These are phyloP conservation scores for Rhodotorula toruloides DNA, from an alignment of 768 basidiomycete species.

Conservation along the genomic window DNA sequence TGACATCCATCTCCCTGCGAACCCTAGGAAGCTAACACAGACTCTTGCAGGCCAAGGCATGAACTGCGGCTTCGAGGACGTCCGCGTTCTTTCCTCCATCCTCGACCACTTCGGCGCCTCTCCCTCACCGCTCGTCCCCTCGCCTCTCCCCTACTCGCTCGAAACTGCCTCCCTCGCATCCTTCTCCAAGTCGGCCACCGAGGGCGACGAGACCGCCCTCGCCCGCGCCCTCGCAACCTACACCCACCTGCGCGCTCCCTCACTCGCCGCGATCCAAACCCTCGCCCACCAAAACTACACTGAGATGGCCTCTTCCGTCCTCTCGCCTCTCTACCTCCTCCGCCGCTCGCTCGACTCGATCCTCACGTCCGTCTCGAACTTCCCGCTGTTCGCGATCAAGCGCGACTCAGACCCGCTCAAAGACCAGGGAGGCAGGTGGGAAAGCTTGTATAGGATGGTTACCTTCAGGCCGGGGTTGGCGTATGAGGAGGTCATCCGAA, in stretches of 20 bases:
- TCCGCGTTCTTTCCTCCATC: constrained; percentile 74
- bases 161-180: neutral
- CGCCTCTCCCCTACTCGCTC: constrained; percentile 34
- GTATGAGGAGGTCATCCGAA: constrained; percentile 72
- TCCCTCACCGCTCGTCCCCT: constrained; percentile 23
- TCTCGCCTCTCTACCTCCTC: constrained; percentile 33
- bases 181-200: neutral
- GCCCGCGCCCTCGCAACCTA: constrained; percentile 68
- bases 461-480: constrained; percentile 94
- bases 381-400: neutral
- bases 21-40: neutral
- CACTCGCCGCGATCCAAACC: constrained; percentile 82
- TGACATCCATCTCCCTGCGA: constrained; percentile 1
- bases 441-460: constrained; percentile 90
- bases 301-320: constrained; percentile 48
- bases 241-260: constrained; percentile 73
- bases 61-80: constrained; percentile 96
- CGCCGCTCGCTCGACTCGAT: constrained; percentile 29
- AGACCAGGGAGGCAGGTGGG: constrained; percentile 65
- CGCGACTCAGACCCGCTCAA: constrained; percentile 8
- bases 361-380: constrained; percentile 40
- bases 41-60: constrained; percentile 65
- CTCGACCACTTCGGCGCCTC: constrained; percentile 64
- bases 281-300: constrained; percentile 97
- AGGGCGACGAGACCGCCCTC: constrained; percentile 36